Percentiles rank a stretch among this genome's conserved stretches.
Evolutionary conservation across 2,329 filamentous ascomycete species (phyloP).

Genomic region (Penicillium thymicola): DNA sequence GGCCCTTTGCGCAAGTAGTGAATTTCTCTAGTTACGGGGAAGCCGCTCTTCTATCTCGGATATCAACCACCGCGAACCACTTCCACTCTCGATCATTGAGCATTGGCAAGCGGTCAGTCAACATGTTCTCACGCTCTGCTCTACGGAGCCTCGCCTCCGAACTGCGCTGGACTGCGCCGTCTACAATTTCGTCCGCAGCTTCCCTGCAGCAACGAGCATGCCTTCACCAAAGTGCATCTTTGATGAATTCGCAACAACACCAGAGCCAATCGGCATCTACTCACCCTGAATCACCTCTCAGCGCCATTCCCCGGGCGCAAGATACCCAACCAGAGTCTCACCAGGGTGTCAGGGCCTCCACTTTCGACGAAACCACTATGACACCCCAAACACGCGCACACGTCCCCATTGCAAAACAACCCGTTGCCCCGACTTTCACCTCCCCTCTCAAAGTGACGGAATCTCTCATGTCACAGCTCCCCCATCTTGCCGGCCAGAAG

Average conservation of each 20-base stretch:
- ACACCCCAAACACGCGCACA: slow-evolving; percentile 25
- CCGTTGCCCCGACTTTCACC: slow-evolving; percentile 38
- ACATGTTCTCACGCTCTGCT: slow-evolving; percentile 40
- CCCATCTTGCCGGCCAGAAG: slow-evolving; percentile 43
- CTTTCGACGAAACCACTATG: slow-evolving; percentile 14
- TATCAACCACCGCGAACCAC: slow-evolving; percentile 10
- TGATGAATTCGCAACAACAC: slow-evolving; percentile 20
- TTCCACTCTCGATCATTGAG: slow-evolving; percentile 14
- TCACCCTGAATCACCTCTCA: slow-evolving; percentile 30
- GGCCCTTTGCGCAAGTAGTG: slow-evolving; percentile 30
- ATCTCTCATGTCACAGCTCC: slow-evolving; percentile 43
- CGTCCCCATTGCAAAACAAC: slow-evolving; percentile 32
- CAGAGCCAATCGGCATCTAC: slow-evolving; percentile 31
- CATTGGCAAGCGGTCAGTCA: slow-evolving; percentile 9
- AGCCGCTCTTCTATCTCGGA: slow-evolving; percentile 12
- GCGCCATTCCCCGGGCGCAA: slow-evolving; percentile 27
- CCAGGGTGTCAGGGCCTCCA: slow-evolving; percentile 4
- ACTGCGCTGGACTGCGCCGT: slow-evolving; percentile 24
- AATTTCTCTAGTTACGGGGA: slow-evolving; percentile 33
- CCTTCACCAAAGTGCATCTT: slow-evolving; percentile 40
- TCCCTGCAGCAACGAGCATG: slow-evolving; percentile 38
- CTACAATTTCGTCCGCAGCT: slow-evolving; percentile 21
- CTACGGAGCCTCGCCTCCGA: slow-evolving; percentile 30
- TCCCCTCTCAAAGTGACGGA: slow-evolving; percentile 41
- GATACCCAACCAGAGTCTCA: slow-evolving; percentile 19